These are phyloP conservation scores for Phytophthora foliorum DNA, from an alignment of 352 stramenopile species.

Conservation along the genomic window DNA sequence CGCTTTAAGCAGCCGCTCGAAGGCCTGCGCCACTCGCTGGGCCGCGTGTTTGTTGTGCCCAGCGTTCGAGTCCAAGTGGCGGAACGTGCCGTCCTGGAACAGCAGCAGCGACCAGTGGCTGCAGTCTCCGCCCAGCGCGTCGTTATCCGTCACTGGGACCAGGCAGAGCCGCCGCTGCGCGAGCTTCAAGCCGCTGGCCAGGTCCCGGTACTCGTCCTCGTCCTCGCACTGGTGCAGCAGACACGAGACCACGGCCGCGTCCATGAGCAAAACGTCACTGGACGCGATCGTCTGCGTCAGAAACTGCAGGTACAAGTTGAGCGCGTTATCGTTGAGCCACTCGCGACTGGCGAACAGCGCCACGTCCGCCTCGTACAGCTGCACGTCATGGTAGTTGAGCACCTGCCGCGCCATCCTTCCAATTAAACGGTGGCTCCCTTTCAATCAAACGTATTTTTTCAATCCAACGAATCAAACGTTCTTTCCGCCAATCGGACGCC, in stretches of 20 bases:
- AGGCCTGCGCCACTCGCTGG: constrained; percentile 45
- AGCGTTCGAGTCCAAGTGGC: constrained; percentile 82
- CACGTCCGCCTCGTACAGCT: constrained; percentile 86
- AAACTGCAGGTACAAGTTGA: constrained; percentile 89
- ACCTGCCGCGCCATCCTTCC: constrained; percentile 50
- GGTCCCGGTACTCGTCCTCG: constrained; percentile 75
- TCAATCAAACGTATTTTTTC: no score
- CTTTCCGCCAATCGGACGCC: no score
- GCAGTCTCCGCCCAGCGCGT: constrained; percentile 60
- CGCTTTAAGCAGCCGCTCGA: constrained; percentile 51
- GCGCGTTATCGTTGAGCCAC: constrained; percentile 88
- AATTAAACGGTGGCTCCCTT: no score
- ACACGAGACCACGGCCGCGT: constrained; percentile 83
- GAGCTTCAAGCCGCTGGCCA: constrained; percentile 61
- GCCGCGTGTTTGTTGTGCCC: constrained; percentile 66
- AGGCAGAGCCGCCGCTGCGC: constrained; percentile 53
- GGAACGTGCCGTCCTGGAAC: constrained; percentile 49
- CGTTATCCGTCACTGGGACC: constrained; percentile 79
- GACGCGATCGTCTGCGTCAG: constrained; percentile 50
- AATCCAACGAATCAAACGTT: no score
- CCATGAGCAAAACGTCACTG: constrained; percentile 68
- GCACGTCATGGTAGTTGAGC: constrained; percentile 84
- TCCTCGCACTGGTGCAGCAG: constrained; percentile 88
- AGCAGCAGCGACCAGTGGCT: constrained; percentile 86
- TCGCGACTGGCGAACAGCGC: constrained; percentile 61